Conservation (phyloP, 2,329 filamentous ascomycete species). For the Calonectria pseudoturangicola region DNA sequence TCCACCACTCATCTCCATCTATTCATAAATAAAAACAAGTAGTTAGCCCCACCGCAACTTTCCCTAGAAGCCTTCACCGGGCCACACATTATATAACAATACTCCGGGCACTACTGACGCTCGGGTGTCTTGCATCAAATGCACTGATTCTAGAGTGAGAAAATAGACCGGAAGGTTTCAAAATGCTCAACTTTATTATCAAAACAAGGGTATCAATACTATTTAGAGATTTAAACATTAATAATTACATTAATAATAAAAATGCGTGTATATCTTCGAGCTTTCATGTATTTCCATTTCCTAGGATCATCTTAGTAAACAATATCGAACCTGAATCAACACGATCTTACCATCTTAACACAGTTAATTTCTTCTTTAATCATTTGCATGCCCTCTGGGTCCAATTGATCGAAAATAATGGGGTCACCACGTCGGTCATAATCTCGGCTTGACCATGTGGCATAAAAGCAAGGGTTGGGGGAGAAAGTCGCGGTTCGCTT, state of each 20-base stretch:
- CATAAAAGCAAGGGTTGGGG: background rate
- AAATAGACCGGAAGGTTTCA: too few species aligned
- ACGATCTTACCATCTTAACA: background rate
- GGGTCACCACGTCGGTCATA: background rate
- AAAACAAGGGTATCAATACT: background rate
- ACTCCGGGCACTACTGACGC: too few species aligned
- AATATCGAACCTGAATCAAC: too few species aligned
- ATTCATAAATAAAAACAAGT: too few species aligned
- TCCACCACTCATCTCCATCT: too few species aligned
- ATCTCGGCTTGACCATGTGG: constrained; percentile 12
- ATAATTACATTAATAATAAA: background rate
- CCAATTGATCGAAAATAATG: background rate
- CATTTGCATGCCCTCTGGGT: background rate
- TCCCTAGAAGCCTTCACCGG: too few species aligned
- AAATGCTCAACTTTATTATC: too few species aligned
- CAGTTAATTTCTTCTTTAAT: constrained; percentile 1
- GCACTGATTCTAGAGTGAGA: too few species aligned
- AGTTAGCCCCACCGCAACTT: too few species aligned
- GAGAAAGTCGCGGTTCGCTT: background rate
- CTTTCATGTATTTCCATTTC: constrained; percentile 2
- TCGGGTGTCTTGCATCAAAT: too few species aligned
- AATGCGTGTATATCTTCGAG: background rate
- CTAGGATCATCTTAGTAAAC: background rate
- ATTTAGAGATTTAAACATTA: background rate
- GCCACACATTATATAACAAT: too few species aligned